Evolutionary conservation across 495 filamentous ascomycete species (phyloP), one percentile per base, ranked within the genome.

Genomic region (Penicillium salamii): DNA sequence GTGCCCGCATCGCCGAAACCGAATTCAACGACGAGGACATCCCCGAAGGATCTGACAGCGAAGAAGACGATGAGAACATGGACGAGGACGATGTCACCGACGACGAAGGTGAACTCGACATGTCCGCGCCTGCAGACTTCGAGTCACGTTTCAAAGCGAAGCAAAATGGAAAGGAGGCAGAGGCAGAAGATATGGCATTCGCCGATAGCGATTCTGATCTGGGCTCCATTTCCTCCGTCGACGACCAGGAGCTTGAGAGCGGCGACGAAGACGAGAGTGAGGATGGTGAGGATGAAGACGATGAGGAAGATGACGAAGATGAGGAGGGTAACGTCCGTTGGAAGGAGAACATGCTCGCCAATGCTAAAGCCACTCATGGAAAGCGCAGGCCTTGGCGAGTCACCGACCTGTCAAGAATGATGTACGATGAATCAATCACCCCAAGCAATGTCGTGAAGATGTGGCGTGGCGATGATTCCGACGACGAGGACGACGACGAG

Each of bases 131-230:
- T 4, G 53, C 65, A 36, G 74, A 69, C 57, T 76, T 67, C 40
- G 69, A 58, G 39, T 62, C 54, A 19, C 68, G 41, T 39, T 75
- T 68, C 58, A 76, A 64, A 59, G 72, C 70, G 53, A 68, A 59
- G 54, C 75, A 77, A 46, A 69, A 73, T 29, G 73, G 64, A 42
- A 61, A 58, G 3, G 28, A 28, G 6, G 71, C 61, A 7, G 70
- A 75, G 11, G 82, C 84, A 28, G 85, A 81, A 33, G 81, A 84
- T 43, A 50, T 96, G 53, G 87, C 81, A n/a, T 98, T 96, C 66
- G 91, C 92, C 1, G 91, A 97, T 58, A 93, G 88, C 58, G 93
- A 98, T 61, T 97, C 92, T 6, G 95, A 97, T 64, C 73, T 97
- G 3, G 93, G 93, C 11, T 97, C 93, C 12, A 69, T 96, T 29